phyloP scores from a whole-genome alignment of 441 rosid genomes.

The Corymbia citriodora region DNA sequence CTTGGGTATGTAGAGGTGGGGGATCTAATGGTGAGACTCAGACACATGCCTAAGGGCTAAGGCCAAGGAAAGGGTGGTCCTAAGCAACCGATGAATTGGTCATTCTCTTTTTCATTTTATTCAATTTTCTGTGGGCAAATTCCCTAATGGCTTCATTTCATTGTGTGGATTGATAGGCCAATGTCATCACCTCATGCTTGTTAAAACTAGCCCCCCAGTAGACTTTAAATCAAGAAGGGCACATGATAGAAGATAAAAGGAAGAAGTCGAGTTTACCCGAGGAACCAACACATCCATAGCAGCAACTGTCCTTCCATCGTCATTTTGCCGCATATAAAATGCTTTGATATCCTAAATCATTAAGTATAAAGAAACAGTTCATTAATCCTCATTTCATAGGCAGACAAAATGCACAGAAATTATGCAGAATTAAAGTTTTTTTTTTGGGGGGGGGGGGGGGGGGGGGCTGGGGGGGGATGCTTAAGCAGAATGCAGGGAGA shows the following conservation, averaged over 20 bases:
- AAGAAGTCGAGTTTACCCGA: conserved; percentile 43
- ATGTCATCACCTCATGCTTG: not conserved
- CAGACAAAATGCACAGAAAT: not conserved
- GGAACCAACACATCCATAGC: conserved; percentile 99
- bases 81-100: not conserved
- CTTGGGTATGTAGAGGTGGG: not conserved
- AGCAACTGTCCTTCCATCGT: conserved; percentile 95
- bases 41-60: not conserved
- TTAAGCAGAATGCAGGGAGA: not conserved
- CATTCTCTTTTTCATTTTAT: not conserved
- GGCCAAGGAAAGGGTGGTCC: not conserved
- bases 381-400: not conserved
- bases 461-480: not conserved
- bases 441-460: not conserved
- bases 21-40: not conserved
- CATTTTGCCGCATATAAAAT: conserved; percentile 95
- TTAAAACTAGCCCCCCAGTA: not conserved
- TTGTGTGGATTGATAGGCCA: not conserved
- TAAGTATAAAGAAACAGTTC: not conserved
- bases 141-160: not conserved
- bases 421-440: not conserved
- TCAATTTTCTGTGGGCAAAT: not conserved
- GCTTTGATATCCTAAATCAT: conserved; percentile 78
- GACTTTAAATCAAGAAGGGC: not conserved
- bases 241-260: not conserved